Evolutionary conservation across 257 asterid genomes (phyloP).

Genomic region (Leptodermis oblonga): DNA sequence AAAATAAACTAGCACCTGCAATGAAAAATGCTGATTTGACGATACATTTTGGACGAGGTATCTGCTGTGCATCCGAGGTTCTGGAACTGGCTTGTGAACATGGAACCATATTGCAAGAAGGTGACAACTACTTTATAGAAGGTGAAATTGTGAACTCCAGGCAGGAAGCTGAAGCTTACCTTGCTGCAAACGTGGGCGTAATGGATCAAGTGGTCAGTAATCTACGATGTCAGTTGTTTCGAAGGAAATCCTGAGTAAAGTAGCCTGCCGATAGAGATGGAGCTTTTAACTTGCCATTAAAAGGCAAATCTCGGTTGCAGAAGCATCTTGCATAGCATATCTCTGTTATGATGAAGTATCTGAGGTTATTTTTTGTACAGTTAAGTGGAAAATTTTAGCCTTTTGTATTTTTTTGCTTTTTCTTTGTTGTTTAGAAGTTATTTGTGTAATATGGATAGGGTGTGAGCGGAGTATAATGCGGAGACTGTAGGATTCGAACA

Average conservation of each 20-base stretch:
- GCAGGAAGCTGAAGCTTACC: constrained; percentile 60
- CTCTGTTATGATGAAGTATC: not conserved
- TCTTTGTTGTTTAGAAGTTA: no score
- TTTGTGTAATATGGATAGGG: no score
- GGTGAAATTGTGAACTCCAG: constrained; percentile 47
- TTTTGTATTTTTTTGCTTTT: no score
- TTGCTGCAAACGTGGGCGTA: constrained; percentile 47
- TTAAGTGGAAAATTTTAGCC: not conserved
- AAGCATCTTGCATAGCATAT: not conserved
- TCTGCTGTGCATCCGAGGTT: constrained; percentile 55
- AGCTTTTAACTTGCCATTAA: not conserved
- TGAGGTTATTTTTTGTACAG: not conserved
- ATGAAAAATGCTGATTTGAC: constrained; percentile 66
- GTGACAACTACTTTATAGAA: constrained; percentile 50
- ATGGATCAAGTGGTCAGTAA: constrained; percentile 48
- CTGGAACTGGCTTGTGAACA: constrained; percentile 87
- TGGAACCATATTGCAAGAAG: constrained; percentile 59
- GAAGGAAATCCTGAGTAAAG: constrained; percentile 24
- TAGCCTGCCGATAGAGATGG: constrained; percentile 9
- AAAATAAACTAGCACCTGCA: constrained; percentile 84
- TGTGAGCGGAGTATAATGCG: no score
- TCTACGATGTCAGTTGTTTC: constrained; percentile 58
- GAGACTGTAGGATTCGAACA: not conserved
- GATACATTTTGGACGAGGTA: constrained; percentile 68
- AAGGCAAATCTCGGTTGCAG: not conserved